phyloP scores from a whole-genome alignment of 345 rosid genomes.

The Limnanthes douglasii region DNA sequence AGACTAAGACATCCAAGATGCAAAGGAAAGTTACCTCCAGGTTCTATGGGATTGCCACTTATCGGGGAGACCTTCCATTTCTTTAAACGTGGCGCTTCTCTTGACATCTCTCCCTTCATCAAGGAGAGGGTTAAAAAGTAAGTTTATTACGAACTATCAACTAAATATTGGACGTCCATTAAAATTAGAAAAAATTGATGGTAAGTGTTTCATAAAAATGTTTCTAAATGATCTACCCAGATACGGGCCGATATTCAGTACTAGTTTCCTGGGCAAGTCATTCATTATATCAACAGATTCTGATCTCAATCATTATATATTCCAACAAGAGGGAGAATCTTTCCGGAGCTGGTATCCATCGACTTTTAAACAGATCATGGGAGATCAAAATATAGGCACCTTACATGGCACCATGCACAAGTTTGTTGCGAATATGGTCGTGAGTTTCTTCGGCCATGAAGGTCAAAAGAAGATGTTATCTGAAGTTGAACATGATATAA shows the following conservation, averaged over 20 bases:
- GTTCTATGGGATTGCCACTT: constrained; percentile 85
- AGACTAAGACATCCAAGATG: constrained; percentile 74
- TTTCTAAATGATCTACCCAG: no score
- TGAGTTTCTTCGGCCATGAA: constrained; percentile 75
- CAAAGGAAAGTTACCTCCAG: constrained; percentile 83
- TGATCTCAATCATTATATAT: constrained; percentile 69
- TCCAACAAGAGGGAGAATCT: constrained; percentile 78
- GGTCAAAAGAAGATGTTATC: constrained; percentile 83
- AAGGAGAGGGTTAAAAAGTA: constrained; percentile 63
- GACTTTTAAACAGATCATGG: constrained; percentile 82
- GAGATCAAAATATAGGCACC: constrained; percentile 77
- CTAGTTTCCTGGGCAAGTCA: constrained; percentile 75
- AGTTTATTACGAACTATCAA: no score
- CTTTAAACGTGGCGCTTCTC: constrained; percentile 49
- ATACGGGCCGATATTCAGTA: constrained; percentile 74
- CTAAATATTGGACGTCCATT: no score
- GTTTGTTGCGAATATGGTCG: constrained; percentile 82
- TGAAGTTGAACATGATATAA: constrained; percentile 51
- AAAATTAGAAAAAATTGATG: no score
- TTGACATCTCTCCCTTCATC: constrained; percentile 50
- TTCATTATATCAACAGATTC: constrained; percentile 76
- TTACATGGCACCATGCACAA: constrained; percentile 87
- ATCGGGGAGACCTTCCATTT: constrained; percentile 79
- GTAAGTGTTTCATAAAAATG: no score
- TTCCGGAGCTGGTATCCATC: constrained; percentile 98